These are phyloP conservation scores for Colletotrichum higginsianum DNA, from an alignment of 2,329 filamentous ascomycete species.

Conservation along the genomic window DNA sequence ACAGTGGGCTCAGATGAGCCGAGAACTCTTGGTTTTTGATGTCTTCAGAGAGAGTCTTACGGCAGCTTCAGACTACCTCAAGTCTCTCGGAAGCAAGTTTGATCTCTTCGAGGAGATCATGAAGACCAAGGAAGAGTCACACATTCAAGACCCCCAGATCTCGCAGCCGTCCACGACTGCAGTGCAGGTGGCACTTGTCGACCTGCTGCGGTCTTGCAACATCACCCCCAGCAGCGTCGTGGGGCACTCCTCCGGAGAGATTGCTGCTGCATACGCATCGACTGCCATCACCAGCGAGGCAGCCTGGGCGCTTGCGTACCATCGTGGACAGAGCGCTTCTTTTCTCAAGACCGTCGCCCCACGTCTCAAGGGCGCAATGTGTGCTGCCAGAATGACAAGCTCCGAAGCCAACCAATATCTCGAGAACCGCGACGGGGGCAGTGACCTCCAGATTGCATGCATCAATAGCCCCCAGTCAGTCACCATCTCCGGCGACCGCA, in stretches of 20 bases:
- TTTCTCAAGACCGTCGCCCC: slow-evolving; percentile 48
- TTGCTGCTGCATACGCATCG: slow-evolving; percentile 61
- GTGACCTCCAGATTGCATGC: slow-evolving; percentile 57
- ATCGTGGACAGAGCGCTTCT: slow-evolving; percentile 55
- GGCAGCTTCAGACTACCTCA: slow-evolving; percentile 51
- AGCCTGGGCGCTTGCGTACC: slow-evolving; percentile 60
- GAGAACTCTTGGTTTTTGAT: slow-evolving; percentile 57
- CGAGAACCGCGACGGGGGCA: slow-evolving; percentile 3
- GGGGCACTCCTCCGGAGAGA: slow-evolving; percentile 64
- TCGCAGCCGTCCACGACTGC: slow-evolving; percentile 60
- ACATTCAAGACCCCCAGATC: slow-evolving; percentile 54
- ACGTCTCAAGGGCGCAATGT: slow-evolving; percentile 57
- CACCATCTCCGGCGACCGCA: slow-evolving; percentile 59
- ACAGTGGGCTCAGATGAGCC: slow-evolving; percentile 60
- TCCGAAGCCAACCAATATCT: slow-evolving; percentile 50
- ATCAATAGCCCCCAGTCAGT: slow-evolving; percentile 61
- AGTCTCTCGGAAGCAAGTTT: slow-evolving; percentile 51
- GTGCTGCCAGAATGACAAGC: slow-evolving; percentile 55
- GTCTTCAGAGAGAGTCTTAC: slow-evolving; percentile 58
- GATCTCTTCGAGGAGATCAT: slow-evolving; percentile 55
- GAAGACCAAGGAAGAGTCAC: slow-evolving; percentile 45
- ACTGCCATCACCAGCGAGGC: slow-evolving; percentile 53
- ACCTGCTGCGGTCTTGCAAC: slow-evolving; percentile 54
- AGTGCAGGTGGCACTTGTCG: slow-evolving; percentile 59
- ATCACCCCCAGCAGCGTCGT: slow-evolving; percentile 54